These are phyloP conservation scores for Cercospora citrullina DNA, from an alignment of 2,329 filamentous ascomycete genomes.

Conservation along the genomic window DNA sequence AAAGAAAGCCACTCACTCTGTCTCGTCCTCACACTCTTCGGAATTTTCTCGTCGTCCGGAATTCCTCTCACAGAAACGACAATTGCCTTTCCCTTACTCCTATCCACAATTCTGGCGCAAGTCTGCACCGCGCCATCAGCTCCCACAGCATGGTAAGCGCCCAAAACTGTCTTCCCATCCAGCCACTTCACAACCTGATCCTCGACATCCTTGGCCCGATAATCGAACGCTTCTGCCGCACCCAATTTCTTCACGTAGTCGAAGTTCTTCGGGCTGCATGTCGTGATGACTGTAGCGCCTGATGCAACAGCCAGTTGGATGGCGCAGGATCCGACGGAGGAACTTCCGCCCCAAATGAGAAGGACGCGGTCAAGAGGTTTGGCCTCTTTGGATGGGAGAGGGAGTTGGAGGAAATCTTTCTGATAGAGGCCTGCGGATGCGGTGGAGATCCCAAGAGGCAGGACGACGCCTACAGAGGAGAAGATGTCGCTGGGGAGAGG, in stretches of 20 bases:
- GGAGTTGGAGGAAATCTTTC: conserved; percentile 30
- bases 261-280: conserved; percentile 43
- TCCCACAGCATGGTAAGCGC: conserved; percentile 35
- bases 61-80: conserved; percentile 32
- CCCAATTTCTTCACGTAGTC: conserved; percentile 48
- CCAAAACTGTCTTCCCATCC: conserved; percentile 36
- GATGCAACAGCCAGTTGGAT: conserved; percentile 54
- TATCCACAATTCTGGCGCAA: conserved; percentile 35
- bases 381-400: conserved; percentile 25
- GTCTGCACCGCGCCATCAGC: conserved; percentile 27
- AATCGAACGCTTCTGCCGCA: conserved; percentile 52
- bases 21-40: conserved; percentile 30
- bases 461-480: conserved; percentile 43
- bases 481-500: conserved; percentile 44
- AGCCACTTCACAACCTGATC: conserved; percentile 33
- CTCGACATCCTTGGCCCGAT: conserved; percentile 38
- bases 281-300: conserved; percentile 44
- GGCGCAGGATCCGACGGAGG: conserved; percentile 54
- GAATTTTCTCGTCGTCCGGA: conserved; percentile 30
- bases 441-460: conserved; percentile 47
- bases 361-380: conserved; percentile 39
- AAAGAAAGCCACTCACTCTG: conserved; percentile 33
- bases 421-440: conserved; percentile 41
- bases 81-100: conserved; percentile 34
- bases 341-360: conserved; percentile 56